Evolutionary conservation across 108 stramenopile genomes (phyloP).

Genomic region (Aurantiochytrium sp.): DNA sequence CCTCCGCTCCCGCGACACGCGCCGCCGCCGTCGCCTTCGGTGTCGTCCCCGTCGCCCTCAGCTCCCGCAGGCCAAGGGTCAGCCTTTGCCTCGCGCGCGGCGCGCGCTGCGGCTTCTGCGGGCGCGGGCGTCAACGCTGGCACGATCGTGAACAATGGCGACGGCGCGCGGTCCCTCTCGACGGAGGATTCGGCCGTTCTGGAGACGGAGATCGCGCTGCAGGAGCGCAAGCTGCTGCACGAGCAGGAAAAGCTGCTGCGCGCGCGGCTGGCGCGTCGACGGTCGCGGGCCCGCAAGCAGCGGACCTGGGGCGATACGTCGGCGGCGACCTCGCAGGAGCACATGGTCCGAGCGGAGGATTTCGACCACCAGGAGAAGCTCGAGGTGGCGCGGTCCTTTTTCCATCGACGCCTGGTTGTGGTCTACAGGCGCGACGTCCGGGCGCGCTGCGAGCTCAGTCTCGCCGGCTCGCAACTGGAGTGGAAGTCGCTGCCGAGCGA

Average conservation of each 20-base stretch:
- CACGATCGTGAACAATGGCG: too few relatives aligned
- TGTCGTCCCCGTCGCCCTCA: background rate
- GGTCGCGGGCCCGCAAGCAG: background rate
- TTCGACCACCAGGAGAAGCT: background rate
- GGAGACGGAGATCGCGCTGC: background rate
- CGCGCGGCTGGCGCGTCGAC: background rate
- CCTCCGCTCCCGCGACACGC: background rate
- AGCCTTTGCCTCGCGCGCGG: too few relatives aligned
- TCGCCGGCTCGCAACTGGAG: background rate
- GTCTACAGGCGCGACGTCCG: background rate
- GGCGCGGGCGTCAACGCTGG: too few relatives aligned
- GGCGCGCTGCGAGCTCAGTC: background rate
- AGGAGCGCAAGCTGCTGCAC: background rate
- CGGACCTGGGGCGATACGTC: background rate
- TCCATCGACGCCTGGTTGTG: background rate
- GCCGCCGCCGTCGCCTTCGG: background rate
- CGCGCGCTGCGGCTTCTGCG: too few relatives aligned
- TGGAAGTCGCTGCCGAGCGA: background rate
- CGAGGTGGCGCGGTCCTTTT: background rate
- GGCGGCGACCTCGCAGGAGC: background rate
- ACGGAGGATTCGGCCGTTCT: background rate
- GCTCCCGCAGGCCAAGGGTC: too few relatives aligned
- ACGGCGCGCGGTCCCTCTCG: background rate
- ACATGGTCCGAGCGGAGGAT: background rate
- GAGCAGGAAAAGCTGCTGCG: background rate